These are phyloP conservation scores for Neonectria ditissima DNA, from an alignment of 2,329 filamentous ascomycete genomes.

Conservation along the genomic window DNA sequence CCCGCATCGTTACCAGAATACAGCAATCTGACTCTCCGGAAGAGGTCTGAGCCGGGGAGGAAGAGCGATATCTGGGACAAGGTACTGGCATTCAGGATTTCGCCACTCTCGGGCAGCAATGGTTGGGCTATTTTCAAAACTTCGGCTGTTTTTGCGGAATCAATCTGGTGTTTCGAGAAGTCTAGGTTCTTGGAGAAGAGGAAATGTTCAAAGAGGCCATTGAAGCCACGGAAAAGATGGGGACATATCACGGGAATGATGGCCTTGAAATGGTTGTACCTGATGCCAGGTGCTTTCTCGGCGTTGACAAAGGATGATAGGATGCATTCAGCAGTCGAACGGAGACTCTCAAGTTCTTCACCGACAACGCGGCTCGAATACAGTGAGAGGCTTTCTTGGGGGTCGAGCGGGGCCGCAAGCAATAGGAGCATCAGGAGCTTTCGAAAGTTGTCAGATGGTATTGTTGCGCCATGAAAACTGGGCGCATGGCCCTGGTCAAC, in stretches of 20 bases:
- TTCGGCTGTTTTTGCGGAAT: slow-evolving; percentile 30
- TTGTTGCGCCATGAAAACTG: slow-evolving; percentile 72
- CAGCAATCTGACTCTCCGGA: slow-evolving; percentile 72
- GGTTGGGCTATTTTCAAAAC: slow-evolving; percentile 56
- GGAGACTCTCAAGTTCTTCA: slow-evolving; percentile 68
- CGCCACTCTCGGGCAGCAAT: slow-evolving; percentile 63
- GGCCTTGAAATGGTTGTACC: slow-evolving; percentile 69
- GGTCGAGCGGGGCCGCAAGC: slow-evolving; percentile 71
- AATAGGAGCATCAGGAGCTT: slow-evolving; percentile 78
- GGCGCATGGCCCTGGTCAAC: slow-evolving; percentile 65
- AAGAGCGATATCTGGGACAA: slow-evolving; percentile 81
- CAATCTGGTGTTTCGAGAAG: slow-evolving; percentile 65
- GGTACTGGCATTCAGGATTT: slow-evolving; percentile 73
- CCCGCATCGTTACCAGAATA: slow-evolving; percentile 79
- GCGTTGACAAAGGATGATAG: slow-evolving; percentile 74
- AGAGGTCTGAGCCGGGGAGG: slow-evolving; percentile 72
- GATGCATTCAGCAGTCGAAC: slow-evolving; percentile 72
- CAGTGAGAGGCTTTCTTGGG: slow-evolving; percentile 73
- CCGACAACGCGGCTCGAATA: slow-evolving; percentile 69
- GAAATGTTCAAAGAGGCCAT: slow-evolving; percentile 79
- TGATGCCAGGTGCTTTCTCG: slow-evolving; percentile 73
- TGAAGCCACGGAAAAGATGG: slow-evolving; percentile 75
- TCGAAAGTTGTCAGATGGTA: slow-evolving; percentile 79
- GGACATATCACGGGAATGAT: slow-evolving; percentile 72
- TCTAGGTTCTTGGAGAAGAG: slow-evolving; percentile 80